Percentiles rank a stretch among this genome's conserved stretches.
Conservation (phyloP, 1,284 basidiomycete genomes). For the Heterobasidion annosum region DNA sequence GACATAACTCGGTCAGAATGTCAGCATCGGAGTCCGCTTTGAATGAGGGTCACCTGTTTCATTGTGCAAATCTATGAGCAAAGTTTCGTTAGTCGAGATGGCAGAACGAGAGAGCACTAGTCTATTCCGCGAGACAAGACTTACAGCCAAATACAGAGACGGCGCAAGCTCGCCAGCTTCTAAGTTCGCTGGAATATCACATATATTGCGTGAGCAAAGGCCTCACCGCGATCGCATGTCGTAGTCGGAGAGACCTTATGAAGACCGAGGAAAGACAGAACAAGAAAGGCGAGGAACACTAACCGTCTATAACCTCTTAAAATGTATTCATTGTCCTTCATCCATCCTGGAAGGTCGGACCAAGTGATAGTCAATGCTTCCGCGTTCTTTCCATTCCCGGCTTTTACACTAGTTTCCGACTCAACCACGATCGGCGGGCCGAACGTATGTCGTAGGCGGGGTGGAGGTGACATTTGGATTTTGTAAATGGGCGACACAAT, state of each 20-base stretch:
- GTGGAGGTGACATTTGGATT: neutral
- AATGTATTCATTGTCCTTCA: conserved; percentile 72
- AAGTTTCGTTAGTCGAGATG: neutral
- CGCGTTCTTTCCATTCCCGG: neutral
- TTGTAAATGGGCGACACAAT: no score
- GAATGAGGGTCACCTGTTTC: conserved; percentile 50
- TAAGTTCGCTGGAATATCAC: conserved; percentile 40
- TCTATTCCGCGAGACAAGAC: conserved; percentile 17
- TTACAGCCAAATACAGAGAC: conserved; percentile 67
- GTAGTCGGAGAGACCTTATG: neutral
- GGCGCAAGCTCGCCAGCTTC: conserved; percentile 57
- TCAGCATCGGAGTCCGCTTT: conserved; percentile 7
- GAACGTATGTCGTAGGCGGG: neutral
- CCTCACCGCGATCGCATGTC: neutral
- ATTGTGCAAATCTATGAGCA: conserved; percentile 65
- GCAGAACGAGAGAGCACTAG: neutral
- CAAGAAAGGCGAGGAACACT: conserved; percentile 11
- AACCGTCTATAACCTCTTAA: conserved; percentile 65
- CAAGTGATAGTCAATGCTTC: conserved; percentile 37
- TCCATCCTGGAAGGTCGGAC: conserved; percentile 60
- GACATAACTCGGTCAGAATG: neutral
- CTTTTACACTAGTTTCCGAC: neutral
- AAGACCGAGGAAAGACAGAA: neutral
- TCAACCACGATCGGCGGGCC: neutral
- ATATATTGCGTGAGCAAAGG: neutral